Conservation (phyloP, 306 rosid genomes). For the Phaseolus lunatus region DNA sequence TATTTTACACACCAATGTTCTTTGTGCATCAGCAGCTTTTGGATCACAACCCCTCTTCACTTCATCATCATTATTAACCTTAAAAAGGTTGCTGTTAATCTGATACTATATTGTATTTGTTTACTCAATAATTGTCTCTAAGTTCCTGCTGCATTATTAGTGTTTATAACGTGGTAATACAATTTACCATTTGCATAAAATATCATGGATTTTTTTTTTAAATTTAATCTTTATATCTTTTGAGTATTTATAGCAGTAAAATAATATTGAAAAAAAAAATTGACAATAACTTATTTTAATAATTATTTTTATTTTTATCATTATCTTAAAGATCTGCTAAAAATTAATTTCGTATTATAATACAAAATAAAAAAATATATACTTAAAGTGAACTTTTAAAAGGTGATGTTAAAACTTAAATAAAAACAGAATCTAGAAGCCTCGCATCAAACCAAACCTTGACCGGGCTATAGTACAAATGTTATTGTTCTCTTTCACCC, state of each 20-base stretch:
- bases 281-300: no score
- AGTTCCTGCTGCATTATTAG: neutral
- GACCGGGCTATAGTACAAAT: neutral
- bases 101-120: constrained; percentile 15
- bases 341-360: no score
- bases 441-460: neutral
- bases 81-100: constrained; percentile 24
- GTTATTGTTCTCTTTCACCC: neutral
- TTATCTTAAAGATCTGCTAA: no score
- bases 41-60: constrained; percentile 4
- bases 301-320: no score
- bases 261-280: no score
- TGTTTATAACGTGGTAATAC: neutral
- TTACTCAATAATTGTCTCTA: neutral
- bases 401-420: no score
- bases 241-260: no score
- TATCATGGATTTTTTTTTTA: no score
- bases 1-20: constrained; percentile 6
- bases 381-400: no score
- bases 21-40: constrained; percentile 22
- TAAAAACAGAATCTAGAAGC: neutral
- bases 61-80: constrained; percentile 18
- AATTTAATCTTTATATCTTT: no score
- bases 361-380: no score
- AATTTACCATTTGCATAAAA: no score